These are phyloP conservation scores for Chlorella sp. DNA, from an alignment of 139 green algal genomes.

Conservation along the genomic window DNA sequence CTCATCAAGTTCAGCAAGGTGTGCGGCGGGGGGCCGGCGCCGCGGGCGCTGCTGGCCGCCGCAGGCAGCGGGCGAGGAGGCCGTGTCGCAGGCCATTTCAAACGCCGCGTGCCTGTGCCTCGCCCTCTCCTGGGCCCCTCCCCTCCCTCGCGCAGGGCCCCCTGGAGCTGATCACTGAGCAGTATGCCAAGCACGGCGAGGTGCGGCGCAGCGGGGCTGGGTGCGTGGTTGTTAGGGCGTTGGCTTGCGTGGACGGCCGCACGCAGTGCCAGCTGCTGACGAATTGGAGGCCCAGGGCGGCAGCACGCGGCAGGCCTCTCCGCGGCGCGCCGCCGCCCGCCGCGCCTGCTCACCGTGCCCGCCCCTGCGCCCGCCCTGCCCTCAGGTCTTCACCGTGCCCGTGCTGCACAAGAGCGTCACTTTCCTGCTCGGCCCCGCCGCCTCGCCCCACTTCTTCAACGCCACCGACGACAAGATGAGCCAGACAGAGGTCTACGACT, in stretches of 20 bases:
- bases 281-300: no score
- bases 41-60: neutral
- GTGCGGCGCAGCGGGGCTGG: no score
- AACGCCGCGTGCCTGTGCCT: neutral
- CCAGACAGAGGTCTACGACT: slow-evolving; percentile 96
- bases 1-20: slow-evolving; percentile 91
- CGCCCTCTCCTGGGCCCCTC: neutral
- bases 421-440: slow-evolving; percentile 94
- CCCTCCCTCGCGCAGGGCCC: slow-evolving; percentile 62
- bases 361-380: no score
- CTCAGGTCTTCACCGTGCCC: slow-evolving; percentile 98
- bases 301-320: no score
- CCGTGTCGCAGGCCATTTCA: slow-evolving; percentile 1
- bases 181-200: slow-evolving; percentile 85
- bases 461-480: slow-evolving; percentile 89
- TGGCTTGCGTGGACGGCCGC: no score
- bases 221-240: no score
- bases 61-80: neutral
- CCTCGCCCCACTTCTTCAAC: slow-evolving; percentile 95
- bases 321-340: no score
- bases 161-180: slow-evolving; percentile 79
- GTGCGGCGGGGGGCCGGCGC: neutral
- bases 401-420: slow-evolving; percentile 96
- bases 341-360: no score
- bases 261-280: no score